These are phyloP conservation scores for Eutypella sp. DNA, from an alignment of 2,329 filamentous ascomycete genomes.

Conservation along the genomic window DNA sequence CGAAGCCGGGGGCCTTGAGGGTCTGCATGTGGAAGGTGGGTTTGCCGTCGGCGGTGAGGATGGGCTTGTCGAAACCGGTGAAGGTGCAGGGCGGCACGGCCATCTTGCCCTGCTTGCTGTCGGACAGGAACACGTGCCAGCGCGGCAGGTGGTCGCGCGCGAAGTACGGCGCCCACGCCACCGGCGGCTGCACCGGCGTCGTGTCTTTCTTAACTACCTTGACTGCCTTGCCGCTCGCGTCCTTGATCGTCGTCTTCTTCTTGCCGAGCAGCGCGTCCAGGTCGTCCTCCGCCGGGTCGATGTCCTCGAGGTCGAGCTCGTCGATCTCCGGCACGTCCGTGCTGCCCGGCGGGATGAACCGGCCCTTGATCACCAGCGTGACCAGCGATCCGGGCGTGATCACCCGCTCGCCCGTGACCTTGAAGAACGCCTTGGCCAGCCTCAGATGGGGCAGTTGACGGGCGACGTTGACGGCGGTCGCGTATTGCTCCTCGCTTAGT, in stretches of 20 bases:
- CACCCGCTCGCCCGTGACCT: conserved; percentile 89
- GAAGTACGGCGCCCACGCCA: conserved; percentile 88
- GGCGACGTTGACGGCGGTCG: conserved; percentile 68
- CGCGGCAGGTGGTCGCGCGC: conserved; percentile 82
- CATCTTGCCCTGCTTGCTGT: conserved; percentile 91
- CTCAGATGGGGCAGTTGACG: conserved; percentile 78
- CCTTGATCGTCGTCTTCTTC: conserved; percentile 61
- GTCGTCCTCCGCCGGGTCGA: conserved; percentile 90
- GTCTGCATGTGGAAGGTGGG: conserved; percentile 96
- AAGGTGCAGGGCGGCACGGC: conserved; percentile 97
- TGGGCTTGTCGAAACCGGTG: conserved; percentile 81
- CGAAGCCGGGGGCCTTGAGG: conserved; percentile 85
- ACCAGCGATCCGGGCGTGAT: conserved; percentile 91
- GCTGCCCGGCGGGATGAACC: conserved; percentile 83
- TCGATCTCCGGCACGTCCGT: conserved; percentile 69
- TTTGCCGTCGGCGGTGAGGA: conserved; percentile 73
- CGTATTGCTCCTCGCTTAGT: conserved; percentile 71
- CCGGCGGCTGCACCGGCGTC: conserved; percentile 67
- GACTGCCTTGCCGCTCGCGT: conserved; percentile 51
- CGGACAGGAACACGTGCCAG: conserved; percentile 93
- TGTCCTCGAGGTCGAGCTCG: conserved; percentile 77
- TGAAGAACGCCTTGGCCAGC: conserved; percentile 94
- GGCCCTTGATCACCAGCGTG: conserved; percentile 90
- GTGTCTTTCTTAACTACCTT: conserved; percentile 54
- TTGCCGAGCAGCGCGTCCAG: conserved; percentile 78